Evolutionary conservation across 805 yeast species (phyloP).

Genomic region (Tetrapisispora fleetii): DNA sequence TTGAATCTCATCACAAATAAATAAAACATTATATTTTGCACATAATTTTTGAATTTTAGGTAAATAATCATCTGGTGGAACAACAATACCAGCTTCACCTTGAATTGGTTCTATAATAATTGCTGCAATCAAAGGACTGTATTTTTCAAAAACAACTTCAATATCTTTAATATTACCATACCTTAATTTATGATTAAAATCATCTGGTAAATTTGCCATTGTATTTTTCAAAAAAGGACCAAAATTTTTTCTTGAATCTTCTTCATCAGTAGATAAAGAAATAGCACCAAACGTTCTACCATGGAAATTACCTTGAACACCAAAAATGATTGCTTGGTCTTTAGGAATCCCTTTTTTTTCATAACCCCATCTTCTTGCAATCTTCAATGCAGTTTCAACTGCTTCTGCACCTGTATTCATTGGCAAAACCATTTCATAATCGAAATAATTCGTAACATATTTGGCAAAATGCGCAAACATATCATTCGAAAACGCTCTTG

Average conservation of each 20-base stretch:
- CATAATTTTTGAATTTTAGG: constrained; percentile 63
- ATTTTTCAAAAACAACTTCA: constrained; percentile 65
- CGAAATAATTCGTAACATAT: constrained; percentile 77
- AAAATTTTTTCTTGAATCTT: constrained; percentile 77
- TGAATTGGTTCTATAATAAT: constrained; percentile 90
- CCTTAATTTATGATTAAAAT: constrained; percentile 44
- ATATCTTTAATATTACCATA: constrained; percentile 83
- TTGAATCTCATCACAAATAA: constrained; percentile 95
- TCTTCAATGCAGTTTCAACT: constrained; percentile 86
- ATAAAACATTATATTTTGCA: constrained; percentile 71
- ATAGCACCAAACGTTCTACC: constrained; percentile 93
- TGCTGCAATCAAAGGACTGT: constrained; percentile 87
- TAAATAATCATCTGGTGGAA: constrained; percentile 78
- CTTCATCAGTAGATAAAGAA: constrained; percentile 85
- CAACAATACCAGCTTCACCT: constrained; percentile 97
- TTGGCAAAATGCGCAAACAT: constrained; percentile 81
- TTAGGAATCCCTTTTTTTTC: constrained; percentile 72
- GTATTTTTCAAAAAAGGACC: constrained; percentile 84
- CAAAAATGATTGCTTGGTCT: constrained; percentile 75
- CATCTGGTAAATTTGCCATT: constrained; percentile 73
- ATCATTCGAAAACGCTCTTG: constrained; percentile 88
- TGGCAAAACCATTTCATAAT: constrained; percentile 87
- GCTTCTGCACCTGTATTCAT: constrained; percentile 99
- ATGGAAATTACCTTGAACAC: constrained; percentile 88
- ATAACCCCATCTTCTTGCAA: constrained; percentile 98